Percentiles rank a stretch among this genome's conserved stretches.
Conservation (phyloP, 257 asterid genomes). For the Nicotiana paniculata region DNA sequence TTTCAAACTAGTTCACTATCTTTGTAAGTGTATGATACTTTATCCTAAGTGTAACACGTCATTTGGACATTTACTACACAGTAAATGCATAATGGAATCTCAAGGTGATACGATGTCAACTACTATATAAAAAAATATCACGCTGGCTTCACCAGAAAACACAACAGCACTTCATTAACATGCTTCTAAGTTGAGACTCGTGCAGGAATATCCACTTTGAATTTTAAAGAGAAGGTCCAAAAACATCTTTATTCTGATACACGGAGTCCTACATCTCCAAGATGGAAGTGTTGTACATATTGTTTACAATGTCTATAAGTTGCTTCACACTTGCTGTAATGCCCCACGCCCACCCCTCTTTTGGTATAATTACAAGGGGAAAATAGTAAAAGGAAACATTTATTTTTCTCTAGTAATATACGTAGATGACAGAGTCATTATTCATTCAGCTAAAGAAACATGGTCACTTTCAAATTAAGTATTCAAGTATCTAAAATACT, state of each 20-base stretch:
- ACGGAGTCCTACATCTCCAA: background rate
- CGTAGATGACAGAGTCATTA: too few species aligned
- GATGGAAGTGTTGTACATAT: background rate
- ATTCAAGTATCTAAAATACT: too few species aligned
- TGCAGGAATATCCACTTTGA: too few species aligned
- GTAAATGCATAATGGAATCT: background rate
- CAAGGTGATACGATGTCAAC: background rate
- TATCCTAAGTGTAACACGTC: background rate
- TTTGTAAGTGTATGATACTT: background rate
- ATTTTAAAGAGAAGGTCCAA: too few species aligned
- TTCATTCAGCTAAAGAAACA: too few species aligned
- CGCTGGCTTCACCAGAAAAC: background rate
- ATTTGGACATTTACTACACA: background rate
- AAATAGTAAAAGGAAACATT: background rate
- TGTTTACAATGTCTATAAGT: background rate
- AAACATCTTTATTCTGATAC: too few species aligned
- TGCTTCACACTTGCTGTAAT: background rate
- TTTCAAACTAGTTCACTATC: background rate
- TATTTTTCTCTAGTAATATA: too few species aligned
- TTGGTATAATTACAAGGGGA: background rate
- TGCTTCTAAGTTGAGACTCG: background rate
- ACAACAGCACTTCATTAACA: background rate
- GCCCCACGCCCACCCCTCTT: background rate
- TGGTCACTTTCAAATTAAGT: too few species aligned
- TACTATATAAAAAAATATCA: background rate